These are phyloP conservation scores for Nemania sp. DNA, from an alignment of 2,329 filamentous ascomycete genomes.

Conservation along the genomic window DNA sequence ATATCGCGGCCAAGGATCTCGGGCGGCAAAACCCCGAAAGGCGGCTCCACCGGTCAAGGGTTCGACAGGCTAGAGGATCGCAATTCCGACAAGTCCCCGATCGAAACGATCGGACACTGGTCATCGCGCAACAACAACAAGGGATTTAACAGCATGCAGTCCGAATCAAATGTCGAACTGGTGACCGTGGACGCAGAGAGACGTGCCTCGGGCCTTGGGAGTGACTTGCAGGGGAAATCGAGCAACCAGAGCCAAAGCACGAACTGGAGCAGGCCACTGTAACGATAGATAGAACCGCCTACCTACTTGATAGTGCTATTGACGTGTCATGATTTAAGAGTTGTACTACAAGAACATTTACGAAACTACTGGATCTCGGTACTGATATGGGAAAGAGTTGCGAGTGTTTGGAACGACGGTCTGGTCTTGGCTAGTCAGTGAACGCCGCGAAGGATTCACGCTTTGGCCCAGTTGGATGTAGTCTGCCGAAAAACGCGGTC, in stretches of 20 bases:
- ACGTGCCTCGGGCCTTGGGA: background rate
- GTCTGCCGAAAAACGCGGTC: too few relatives aligned
- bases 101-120: conserved; percentile 6
- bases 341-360: too few relatives aligned
- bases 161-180: conserved; percentile 16
- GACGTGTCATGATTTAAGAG: too few relatives aligned
- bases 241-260: background rate
- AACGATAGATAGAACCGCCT: too few relatives aligned
- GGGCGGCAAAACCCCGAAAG: background rate
- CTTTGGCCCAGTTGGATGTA: too few relatives aligned
- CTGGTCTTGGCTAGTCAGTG: too few relatives aligned
- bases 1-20: background rate
- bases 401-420: too few relatives aligned
- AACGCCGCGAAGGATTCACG: too few relatives aligned
- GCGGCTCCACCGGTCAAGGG: conserved; percentile 3
- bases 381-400: too few relatives aligned
- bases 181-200: background rate
- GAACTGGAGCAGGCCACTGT: conserved; percentile 12
- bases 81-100: background rate
- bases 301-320: too few relatives aligned
- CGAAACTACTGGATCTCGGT: too few relatives aligned
- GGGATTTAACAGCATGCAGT: background rate
- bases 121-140: background rate
- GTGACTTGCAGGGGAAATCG: background rate
- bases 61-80: conserved; percentile 6